phyloP scores from a whole-genome alignment of 169 alveolate species.

The Plasmodium adleri region DNA sequence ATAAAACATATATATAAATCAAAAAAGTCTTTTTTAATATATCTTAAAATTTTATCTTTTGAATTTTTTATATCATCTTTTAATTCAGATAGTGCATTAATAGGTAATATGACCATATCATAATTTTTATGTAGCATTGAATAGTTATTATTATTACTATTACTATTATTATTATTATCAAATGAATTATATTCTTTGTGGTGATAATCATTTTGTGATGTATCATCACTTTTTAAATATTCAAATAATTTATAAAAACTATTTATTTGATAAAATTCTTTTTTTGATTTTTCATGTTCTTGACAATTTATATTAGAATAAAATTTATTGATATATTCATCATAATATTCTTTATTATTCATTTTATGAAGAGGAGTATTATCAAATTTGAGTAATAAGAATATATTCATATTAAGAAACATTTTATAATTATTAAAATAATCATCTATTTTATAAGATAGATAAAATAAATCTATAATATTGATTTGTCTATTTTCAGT shows the following conservation, averaged over 20 bases:
- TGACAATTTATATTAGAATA: not conserved
- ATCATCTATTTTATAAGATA: conserved; percentile 29
- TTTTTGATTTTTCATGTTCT: not conserved
- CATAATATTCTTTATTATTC: not conserved
- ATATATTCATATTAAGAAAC: conserved; percentile 23
- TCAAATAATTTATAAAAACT: conserved; percentile 14
- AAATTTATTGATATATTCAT: not conserved
- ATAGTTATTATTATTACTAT: not conserved
- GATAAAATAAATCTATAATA: conserved; percentile 38
- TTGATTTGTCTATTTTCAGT: conserved; percentile 12
- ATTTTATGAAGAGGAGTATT: not conserved
- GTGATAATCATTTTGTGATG: not conserved
- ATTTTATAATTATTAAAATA: conserved; percentile 32
- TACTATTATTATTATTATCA: not conserved
- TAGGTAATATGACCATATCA: conserved; percentile 26
- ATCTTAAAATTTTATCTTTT: conserved; percentile 38
- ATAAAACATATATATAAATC: conserved; percentile 62
- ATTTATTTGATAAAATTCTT: conserved; percentile 11
- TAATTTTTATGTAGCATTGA: conserved; percentile 1
- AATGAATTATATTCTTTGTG: not conserved
- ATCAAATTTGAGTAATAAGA: conserved; percentile 32
- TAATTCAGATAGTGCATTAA: conserved; percentile 50
- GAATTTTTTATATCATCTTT: conserved; percentile 53
- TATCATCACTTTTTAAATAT: not conserved
- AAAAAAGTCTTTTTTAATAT: conserved; percentile 28